Percentiles rank a stretch among this genome's conserved stretches.
phyloP scores from a whole-genome alignment of 2,329 filamentous ascomycete genomes.

The Apiospora aurea region DNA sequence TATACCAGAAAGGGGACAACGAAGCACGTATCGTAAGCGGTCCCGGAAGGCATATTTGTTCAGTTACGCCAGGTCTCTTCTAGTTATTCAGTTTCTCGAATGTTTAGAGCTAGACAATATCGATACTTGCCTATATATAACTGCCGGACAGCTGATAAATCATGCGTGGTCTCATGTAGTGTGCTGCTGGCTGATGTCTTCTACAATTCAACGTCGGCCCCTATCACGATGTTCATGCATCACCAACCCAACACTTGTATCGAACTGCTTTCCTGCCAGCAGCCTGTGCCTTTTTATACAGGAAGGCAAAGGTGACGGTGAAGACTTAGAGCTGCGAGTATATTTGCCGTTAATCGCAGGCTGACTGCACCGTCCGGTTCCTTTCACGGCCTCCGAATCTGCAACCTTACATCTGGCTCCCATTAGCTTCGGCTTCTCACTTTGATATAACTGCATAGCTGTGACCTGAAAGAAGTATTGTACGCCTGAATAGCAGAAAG shows the following conservation, averaged over 20 bases:
- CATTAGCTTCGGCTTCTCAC: not conserved
- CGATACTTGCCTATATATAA: too few relatives aligned
- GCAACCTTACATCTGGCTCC: not conserved
- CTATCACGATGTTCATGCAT: not conserved
- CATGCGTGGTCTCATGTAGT: too few relatives aligned
- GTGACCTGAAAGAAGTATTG: too few relatives aligned
- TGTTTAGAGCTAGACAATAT: too few relatives aligned
- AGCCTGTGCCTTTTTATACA: too few relatives aligned
- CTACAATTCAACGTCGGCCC: not conserved
- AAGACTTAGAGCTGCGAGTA: not conserved
- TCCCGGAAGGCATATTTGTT: too few relatives aligned
- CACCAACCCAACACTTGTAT: not conserved
- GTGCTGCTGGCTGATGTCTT: not conserved
- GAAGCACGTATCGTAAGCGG: not conserved
- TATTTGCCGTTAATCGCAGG: not conserved
- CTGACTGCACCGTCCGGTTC: not conserved
- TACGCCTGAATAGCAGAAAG: fast-evolving
- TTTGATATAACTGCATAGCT: not conserved
- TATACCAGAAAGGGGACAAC: not conserved
- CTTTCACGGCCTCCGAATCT: not conserved
- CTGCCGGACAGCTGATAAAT: too few relatives aligned
- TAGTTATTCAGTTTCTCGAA: too few relatives aligned
- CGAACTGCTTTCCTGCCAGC: too few relatives aligned
- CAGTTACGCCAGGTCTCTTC: too few relatives aligned
- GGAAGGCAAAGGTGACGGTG: not conserved